Evolutionary conservation across 2,329 filamentous ascomycete genomes (phyloP).

Genomic region (Colletotrichum cuscutae): DNA sequence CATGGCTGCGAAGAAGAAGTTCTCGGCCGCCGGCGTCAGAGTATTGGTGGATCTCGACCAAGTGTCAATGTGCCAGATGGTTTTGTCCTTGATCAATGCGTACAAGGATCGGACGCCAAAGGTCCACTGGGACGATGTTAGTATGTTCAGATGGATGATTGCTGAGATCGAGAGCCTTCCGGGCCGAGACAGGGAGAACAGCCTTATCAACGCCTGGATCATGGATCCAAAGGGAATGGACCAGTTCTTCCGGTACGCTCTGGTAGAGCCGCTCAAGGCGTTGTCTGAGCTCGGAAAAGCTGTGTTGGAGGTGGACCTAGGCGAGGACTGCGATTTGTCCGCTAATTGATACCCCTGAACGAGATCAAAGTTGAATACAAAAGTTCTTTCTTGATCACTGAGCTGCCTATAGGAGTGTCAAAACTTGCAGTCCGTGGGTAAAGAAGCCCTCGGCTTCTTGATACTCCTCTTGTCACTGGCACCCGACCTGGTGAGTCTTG

Average conservation of each 20-base stretch:
- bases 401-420: not conserved
- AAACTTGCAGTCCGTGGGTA: not conserved
- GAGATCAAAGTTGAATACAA: not conserved
- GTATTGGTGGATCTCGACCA: conserved; percentile 55
- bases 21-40: not conserved
- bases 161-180: conserved; percentile 58
- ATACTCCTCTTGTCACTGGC: not conserved
- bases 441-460: not conserved
- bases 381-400: not conserved
- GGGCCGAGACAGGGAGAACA: conserved; percentile 56
- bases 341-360: conserved; percentile 5
- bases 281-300: conserved; percentile 58
- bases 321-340: conserved; percentile 22
- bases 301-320: conserved; percentile 55
- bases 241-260: conserved; percentile 61
- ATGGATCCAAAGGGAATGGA: conserved; percentile 49
- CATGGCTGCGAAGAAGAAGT: conserved; percentile 35
- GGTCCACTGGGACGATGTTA: conserved; percentile 57
- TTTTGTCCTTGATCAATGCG: conserved; percentile 59
- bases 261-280: conserved; percentile 58
- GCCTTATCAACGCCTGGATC: conserved; percentile 56
- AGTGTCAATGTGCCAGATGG: conserved; percentile 62
- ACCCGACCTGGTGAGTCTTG: not conserved
- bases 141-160: conserved; percentile 57
- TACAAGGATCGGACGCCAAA: conserved; percentile 54